Percentiles rank a stretch among this genome's conserved stretches.
Evolutionary conservation across 2,329 filamentous ascomycete genomes (phyloP).

Genomic region (Alternaria sp.): DNA sequence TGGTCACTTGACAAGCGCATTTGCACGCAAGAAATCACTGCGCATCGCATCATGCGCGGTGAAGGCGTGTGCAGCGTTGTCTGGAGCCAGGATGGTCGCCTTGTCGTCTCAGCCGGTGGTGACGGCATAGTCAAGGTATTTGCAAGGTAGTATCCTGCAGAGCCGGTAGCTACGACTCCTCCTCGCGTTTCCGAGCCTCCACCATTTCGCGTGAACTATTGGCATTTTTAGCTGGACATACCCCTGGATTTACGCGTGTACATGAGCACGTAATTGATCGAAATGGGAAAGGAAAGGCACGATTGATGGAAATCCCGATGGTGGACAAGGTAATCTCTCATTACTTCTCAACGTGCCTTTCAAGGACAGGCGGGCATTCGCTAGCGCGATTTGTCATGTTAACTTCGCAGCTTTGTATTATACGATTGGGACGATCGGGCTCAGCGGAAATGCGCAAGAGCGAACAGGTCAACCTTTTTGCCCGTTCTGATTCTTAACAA

Average conservation of each 20-base stretch:
- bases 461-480: constrained; percentile 4
- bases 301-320: constrained; percentile 27
- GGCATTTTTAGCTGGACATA: constrained; percentile 35
- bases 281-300: constrained; percentile 14
- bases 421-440: constrained; percentile 5
- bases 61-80: constrained; percentile 94
- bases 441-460: constrained; percentile 2
- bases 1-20: constrained; percentile 96
- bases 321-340: constrained; percentile 26
- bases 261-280: constrained; percentile 7
- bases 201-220: constrained; percentile 24
- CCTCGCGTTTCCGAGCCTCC: constrained; percentile 16
- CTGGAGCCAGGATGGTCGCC: constrained; percentile 94
- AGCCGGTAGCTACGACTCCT: constrained; percentile 17
- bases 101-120: constrained; percentile 92
- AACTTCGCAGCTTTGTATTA: constrained; percentile 15
- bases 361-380: constrained; percentile 6
- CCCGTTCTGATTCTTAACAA: no score
- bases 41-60: constrained; percentile 91
- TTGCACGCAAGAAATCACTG: constrained; percentile 94
- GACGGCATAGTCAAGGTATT: constrained; percentile 97
- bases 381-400: constrained; percentile 4
- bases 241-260: constrained; percentile 16
- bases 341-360: constrained; percentile 14
- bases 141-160: constrained; percentile 45